Evolutionary conservation across 495 filamentous ascomycete species (phyloP), one percentile per base, ranked within the genome.

Genomic region (Massariosphaeria phaeospora): DNA sequence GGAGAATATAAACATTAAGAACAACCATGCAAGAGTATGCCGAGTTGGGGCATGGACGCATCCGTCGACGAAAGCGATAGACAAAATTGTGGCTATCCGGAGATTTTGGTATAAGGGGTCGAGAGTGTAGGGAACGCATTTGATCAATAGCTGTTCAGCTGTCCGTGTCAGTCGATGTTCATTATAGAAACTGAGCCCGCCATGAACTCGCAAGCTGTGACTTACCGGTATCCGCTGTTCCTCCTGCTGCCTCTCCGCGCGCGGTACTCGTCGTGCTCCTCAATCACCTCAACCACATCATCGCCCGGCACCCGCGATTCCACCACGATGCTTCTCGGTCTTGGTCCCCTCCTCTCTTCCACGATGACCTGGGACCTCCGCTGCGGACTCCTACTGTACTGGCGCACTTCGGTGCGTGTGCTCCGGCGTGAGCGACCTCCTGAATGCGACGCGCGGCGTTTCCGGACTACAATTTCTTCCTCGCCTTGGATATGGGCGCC

Each of bases 281-380:
- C 70, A 23, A 70, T 69, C 15, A 73, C 70, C 66, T 71, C 70
- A 15, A 72, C 67, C 41, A 70, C 63, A 57, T 72, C 69, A 60
- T 72, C 69, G n/a, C 68, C 68, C 4, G 66, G 66, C 21, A 72
- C 70, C 29, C 61, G 47, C 54, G 67, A 60, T 30, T 73, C 69
- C 10, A 70, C 64, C 24, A 70, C 54, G 30, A 73, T 64, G 38
- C 67, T 63, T 44, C 67, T 50, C 25, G 57, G 49, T 30, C 70
- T 41, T 56, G 41, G 35, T 50, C n/a, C 62, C 26, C 66, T 44
- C 45, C 61, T 60, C 63, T 58, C 56, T 33, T 59, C 64, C 0
- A 58, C 66, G 24, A 59, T 54, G 36, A 66, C 49, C 34, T 50
- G 50, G 46, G 26, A 30, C 15, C 48, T 24, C 21, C 57, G 44